Evolutionary conservation across 352 stramenopile genomes (phyloP).

Genomic region (Globisporangium carolinianum): DNA sequence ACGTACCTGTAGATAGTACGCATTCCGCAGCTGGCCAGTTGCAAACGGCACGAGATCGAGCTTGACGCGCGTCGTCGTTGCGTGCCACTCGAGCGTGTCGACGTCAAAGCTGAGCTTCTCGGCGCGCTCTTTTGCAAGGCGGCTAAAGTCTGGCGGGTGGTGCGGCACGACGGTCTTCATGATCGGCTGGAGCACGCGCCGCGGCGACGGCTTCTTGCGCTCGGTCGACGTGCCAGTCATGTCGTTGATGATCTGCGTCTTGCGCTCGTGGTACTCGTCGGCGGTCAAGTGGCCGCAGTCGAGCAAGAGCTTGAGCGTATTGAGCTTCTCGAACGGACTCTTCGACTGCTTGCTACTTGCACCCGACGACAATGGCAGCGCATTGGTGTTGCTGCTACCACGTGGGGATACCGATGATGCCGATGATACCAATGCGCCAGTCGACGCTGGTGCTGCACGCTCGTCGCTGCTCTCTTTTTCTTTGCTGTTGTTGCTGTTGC

Average conservation of each 20-base stretch:
- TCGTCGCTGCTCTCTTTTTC: constrained; percentile 9
- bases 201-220: constrained; percentile 41
- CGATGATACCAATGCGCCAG: no score
- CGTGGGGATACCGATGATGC: no score
- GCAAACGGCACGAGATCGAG: constrained; percentile 76
- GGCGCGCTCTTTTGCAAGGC: constrained; percentile 52
- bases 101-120: constrained; percentile 83
- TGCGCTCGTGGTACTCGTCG: constrained; percentile 78
- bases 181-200: constrained; percentile 46
- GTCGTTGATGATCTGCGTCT: constrained; percentile 85
- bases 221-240: constrained; percentile 78
- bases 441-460: not conserved
- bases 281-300: constrained; percentile 71
- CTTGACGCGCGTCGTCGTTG: constrained; percentile 49
- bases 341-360: constrained; percentile 6
- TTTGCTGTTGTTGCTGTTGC: constrained; percentile 13
- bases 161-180: constrained; percentile 81
- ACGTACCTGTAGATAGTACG: constrained; percentile 62
- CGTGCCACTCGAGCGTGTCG: constrained; percentile 76
- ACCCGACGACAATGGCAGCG: not conserved
- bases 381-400: no score
- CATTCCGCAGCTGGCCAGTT: constrained; percentile 71
- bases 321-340: constrained; percentile 81
- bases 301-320: constrained; percentile 76
- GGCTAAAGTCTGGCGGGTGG: constrained; percentile 52